Evolutionary conservation across 306 rosid genomes (phyloP).

Genomic region (Fragaria iinumae): DNA sequence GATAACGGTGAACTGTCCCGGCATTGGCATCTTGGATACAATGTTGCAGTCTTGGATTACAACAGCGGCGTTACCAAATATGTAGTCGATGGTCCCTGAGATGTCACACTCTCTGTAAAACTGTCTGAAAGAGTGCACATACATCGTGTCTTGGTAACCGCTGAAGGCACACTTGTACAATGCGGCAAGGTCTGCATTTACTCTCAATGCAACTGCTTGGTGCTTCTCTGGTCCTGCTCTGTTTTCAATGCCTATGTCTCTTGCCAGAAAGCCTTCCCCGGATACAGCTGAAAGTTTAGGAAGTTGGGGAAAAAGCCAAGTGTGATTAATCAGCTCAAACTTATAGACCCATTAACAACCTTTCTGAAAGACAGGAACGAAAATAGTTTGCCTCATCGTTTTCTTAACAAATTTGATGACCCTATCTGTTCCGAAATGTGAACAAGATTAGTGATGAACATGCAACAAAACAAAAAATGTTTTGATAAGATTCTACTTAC

Average conservation of each 20-base stretch:
- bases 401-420: too few species aligned
- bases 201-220: slow-evolving; percentile 76
- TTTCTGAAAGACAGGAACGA: background rate
- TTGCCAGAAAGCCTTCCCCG: slow-evolving; percentile 79
- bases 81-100: slow-evolving; percentile 68
- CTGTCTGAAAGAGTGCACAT: slow-evolving; percentile 74
- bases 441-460: background rate
- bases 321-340: background rate
- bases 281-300: slow-evolving; percentile 48
- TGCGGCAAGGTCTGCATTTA: slow-evolving; percentile 68
- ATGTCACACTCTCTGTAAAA: slow-evolving; percentile 83
- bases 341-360: background rate
- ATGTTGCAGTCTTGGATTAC: slow-evolving; percentile 58
- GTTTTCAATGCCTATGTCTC: slow-evolving; percentile 65
- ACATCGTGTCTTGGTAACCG: slow-evolving; percentile 72
- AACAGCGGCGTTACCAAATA: slow-evolving; percentile 82
- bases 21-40: slow-evolving; percentile 53
- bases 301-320: background rate
- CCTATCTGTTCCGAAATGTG: too few species aligned
- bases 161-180: slow-evolving; percentile 53
- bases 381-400: too few species aligned
- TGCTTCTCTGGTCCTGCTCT: slow-evolving; percentile 66
- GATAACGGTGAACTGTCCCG: slow-evolving; percentile 55
- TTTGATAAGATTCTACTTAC: slow-evolving; percentile 20
- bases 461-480: background rate